Percentiles rank a stretch among this genome's conserved stretches.
These are phyloP conservation scores for Ogataea neopini DNA, from an alignment of 805 yeast species.

Conservation along the genomic window DNA sequence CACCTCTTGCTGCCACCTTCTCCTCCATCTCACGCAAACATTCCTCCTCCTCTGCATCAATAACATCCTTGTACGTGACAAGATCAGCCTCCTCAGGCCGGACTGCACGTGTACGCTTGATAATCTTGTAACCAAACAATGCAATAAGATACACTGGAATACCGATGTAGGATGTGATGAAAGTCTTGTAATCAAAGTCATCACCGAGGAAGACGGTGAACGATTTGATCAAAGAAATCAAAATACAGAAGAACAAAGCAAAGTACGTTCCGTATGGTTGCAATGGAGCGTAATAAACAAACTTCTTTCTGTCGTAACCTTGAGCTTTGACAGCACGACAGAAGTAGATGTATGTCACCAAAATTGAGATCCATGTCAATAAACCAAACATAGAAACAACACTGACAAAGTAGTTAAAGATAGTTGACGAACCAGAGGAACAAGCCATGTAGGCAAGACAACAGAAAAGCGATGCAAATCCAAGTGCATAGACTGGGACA, in stretches of 20 bases:
- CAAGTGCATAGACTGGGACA: slow-evolving; percentile 64
- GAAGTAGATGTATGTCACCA: slow-evolving; percentile 67
- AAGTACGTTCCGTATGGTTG: slow-evolving; percentile 69
- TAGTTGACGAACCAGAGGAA: slow-evolving; percentile 52
- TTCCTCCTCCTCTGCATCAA: slow-evolving; percentile 53
- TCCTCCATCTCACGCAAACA: slow-evolving; percentile 27
- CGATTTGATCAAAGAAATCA: slow-evolving; percentile 65
- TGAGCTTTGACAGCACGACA: slow-evolving; percentile 66
- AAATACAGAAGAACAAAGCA: slow-evolving; percentile 52
- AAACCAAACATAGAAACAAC: slow-evolving; percentile 76
- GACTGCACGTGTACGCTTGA: slow-evolving; percentile 49
- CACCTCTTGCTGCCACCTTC: slow-evolving; percentile 19
- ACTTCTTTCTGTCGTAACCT: slow-evolving; percentile 55
- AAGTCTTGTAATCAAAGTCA: slow-evolving; percentile 58
- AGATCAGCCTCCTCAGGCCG: slow-evolving; percentile 62
- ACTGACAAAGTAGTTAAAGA: slow-evolving; percentile 71
- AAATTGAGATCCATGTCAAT: slow-evolving; percentile 71
- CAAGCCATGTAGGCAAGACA: slow-evolving; percentile 71
- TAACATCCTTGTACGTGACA: slow-evolving; percentile 53
- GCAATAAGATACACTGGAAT: slow-evolving; percentile 62
- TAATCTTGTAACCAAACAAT: slow-evolving; percentile 60
- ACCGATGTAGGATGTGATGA: slow-evolving; percentile 79
- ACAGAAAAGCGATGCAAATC: slow-evolving; percentile 53
- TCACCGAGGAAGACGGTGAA: slow-evolving; percentile 64
- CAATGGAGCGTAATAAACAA: slow-evolving; percentile 64